phyloP scores from a whole-genome alignment of 129 eudicot genomes.

The Flaveria robusta region DNA sequence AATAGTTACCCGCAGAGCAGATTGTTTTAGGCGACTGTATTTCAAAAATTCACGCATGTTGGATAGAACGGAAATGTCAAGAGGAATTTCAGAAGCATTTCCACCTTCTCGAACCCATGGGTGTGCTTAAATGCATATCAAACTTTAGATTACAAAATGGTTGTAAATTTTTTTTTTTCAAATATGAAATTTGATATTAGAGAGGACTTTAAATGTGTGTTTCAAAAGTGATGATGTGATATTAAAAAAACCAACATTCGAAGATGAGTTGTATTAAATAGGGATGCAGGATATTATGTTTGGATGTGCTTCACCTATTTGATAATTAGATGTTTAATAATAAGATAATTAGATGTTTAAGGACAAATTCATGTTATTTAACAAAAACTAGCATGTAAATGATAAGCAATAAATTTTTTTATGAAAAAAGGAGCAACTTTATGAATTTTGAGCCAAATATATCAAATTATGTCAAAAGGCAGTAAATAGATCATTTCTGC shows the following conservation, averaged over 20 bases:
- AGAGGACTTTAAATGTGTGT: neutral
- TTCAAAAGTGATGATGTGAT: neutral
- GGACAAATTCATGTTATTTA: neutral
- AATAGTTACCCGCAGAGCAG: constrained; percentile 63
- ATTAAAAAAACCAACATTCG: neutral
- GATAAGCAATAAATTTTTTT: neutral
- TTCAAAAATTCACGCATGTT: constrained; percentile 93
- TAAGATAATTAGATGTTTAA: neutral
- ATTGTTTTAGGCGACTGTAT: constrained; percentile 88
- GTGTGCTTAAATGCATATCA: constrained; percentile 57
- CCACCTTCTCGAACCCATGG: constrained; percentile 99
- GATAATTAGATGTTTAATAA: neutral
- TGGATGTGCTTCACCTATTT: constrained; percentile 1
- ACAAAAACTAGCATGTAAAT: neutral
- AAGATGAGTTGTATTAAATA: neutral
- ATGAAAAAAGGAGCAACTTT: neutral
- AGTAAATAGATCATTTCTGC: neutral
- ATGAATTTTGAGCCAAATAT: neutral
- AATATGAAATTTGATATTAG: neutral
- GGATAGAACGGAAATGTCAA: constrained; percentile 82
- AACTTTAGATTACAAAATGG: constrained; percentile 5
- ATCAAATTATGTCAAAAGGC: neutral
- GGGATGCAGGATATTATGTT: neutral
- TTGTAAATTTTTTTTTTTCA: neutral
- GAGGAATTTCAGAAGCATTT: constrained; percentile 87